Evolutionary conservation across 352 stramenopile genomes (phyloP), one percentile per base, ranked within the genome.

Genomic region (Pythium vanterpoolii): DNA sequence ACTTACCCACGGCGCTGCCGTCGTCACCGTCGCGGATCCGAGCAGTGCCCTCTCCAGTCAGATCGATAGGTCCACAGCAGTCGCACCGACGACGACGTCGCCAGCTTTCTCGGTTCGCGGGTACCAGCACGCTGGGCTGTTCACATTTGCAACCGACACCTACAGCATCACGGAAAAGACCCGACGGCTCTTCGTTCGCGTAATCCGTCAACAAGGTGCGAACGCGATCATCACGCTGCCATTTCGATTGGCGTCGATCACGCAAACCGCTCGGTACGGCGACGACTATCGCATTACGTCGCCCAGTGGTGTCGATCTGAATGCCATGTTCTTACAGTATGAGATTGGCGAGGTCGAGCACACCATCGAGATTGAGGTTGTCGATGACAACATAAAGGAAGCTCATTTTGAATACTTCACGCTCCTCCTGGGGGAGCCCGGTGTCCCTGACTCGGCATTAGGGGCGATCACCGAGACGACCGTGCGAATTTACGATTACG

Each of bases 401-500:
- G 56, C 54, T 8, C 72, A 87, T 40, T 89, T 87, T 38, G 76
- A 86, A 52, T 68, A 56, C 14, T 68, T 91, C n/a, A 76, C 59
- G 1, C 38, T 89, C 14, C 40, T 56, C 13, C 48, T 91, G 19
- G 48, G 58, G 1, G 53, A 71, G 16, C 75, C 73, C 4, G 53
- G 62, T 8, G 71, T 46, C 0, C 16, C 64, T 4, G 68, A 69
- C 11, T 47, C 70, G 38, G 40, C 64, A 2, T 40, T 89, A 4
- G 82, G 79, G 0, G 56, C 55, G 9, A 74, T 63, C 1, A 57
- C 70, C 24, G 34, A 68, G 42, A 74, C 69, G 9, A 64, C 53
- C 0, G 46, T 89, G 34, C 76, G 75, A 0, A 80, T 91, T n/a
- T 91, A 81, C 18, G 79, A 89, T 52, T 91, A 79, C 21, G 71